Percentiles rank a stretch among this genome's conserved stretches.
Evolutionary conservation across 106 monocot genomes (phyloP).

Genomic region (Gastrodia elata): DNA sequence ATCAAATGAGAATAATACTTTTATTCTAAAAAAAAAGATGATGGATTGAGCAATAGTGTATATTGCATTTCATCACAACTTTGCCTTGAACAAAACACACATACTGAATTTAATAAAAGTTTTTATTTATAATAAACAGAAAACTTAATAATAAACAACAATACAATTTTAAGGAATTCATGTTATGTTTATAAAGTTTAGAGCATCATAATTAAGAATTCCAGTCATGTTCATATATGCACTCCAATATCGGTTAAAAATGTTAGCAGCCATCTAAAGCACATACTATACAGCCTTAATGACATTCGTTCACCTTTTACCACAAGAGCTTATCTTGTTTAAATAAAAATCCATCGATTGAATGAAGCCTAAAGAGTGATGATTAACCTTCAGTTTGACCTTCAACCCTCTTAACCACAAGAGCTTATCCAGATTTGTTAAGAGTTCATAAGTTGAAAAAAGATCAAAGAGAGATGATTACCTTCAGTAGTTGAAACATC

Average conservation of each 20-base stretch:
- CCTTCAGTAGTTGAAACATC: conserved; percentile 50
- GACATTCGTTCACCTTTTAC: background rate
- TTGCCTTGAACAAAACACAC: background rate
- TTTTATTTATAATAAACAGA: too few relatives aligned
- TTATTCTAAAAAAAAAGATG: background rate
- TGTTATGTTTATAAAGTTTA: background rate
- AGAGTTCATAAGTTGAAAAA: conserved; percentile 2
- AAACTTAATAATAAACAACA: too few relatives aligned
- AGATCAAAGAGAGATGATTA: conserved; percentile 6
- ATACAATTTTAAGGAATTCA: too few relatives aligned
- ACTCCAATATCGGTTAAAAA: background rate
- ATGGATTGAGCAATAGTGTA: background rate
- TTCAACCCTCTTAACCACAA: background rate
- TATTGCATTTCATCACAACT: background rate
- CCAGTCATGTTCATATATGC: too few relatives aligned
- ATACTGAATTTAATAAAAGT: too few relatives aligned
- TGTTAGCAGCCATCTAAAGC: background rate
- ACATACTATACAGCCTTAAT: background rate
- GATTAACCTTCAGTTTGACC: conserved; percentile 42
- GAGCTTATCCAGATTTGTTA: background rate
- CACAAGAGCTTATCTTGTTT: background rate
- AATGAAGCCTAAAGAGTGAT: background rate
- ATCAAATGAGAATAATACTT: background rate
- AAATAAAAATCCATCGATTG: background rate
- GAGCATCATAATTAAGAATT: background rate